Evolutionary conservation across 2,329 filamentous ascomycete species (phyloP), one percentile per base, ranked within the genome.

Genomic region (Dactylellina leptospora): DNA sequence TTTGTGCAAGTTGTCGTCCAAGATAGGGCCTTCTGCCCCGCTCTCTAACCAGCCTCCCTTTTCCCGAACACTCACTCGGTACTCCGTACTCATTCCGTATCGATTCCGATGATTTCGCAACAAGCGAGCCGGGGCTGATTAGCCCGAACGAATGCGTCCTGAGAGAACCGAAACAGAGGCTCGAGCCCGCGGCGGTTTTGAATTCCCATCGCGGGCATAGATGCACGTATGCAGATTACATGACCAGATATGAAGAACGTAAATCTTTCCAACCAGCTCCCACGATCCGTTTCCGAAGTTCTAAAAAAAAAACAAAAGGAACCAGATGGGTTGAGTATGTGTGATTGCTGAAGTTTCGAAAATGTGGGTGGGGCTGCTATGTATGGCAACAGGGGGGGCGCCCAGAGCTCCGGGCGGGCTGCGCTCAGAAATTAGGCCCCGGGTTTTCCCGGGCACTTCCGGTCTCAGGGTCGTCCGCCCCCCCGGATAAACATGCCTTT

Each of bases 41-140:
- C 63, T 56, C n/a, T n/a, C 18, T 55, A 55, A 44, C 64, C 64
- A 70, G 50, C 64, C 64, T 61, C 64, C 56, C 47, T 50, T 70
- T 70, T 70, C 64, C 64, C 64, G 64, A 70, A 47, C 47, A 48
- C 64, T 62, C n/a, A n/a, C n/a, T n/a, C n/a, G n/a, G n/a, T n/a
- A n/a, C n/a, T n/a, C 28, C 47, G 56, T 27, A 27, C 10, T 20
- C 16, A 27, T 38, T 55, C 51, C 44, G 44, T 27, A 23, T 30
- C 20, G 27, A 18, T 40, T 61, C 33, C 22, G 20, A 20, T n/a
- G n/a, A n/a, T 28, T 45, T 23, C 9, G 9, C 6, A 45, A n/a
- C n/a, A n/a, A 40, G 45, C 42, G 45, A 50, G 56, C 23, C 45
- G 55, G 56, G 45, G 20, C 22, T 48, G 42, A 70, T 56, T 50